Conservation (phyloP, 352 stramenopile species). For the Globisporangium apiculatum region DNA sequence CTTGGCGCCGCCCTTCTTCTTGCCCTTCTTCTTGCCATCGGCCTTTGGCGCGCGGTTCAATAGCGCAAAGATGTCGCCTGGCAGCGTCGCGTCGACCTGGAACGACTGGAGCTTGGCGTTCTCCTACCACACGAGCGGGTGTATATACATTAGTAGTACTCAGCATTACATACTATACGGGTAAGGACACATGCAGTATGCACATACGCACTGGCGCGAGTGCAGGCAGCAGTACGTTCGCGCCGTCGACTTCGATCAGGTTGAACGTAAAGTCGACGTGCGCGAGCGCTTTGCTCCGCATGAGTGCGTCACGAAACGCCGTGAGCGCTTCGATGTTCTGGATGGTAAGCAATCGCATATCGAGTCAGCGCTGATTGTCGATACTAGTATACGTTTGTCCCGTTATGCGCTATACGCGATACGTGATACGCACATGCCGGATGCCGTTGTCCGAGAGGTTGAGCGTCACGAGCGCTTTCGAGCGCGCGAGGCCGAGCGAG, state of each 20-base stretch:
- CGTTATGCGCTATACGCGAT: background rate
- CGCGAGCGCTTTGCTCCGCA: constrained; percentile 56
- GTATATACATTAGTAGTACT: background rate
- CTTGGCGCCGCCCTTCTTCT: constrained; percentile 59
- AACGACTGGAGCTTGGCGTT: constrained; percentile 66
- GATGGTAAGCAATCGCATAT: background rate
- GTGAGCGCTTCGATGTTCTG: constrained; percentile 41
- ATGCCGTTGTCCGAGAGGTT: constrained; percentile 80
- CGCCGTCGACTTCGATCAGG: constrained; percentile 56
- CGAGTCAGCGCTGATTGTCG: no score
- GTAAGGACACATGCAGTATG: background rate
- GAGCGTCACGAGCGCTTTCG: constrained; percentile 44
- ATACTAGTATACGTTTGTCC: no score
- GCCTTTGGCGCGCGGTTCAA: constrained; percentile 64
- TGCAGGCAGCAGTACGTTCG: constrained; percentile 47
- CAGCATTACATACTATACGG: background rate
- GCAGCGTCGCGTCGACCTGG: constrained; percentile 68
- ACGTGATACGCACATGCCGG: constrained; percentile 34
- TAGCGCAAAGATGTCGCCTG: constrained; percentile 56
- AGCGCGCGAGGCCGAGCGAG: constrained; percentile 59
- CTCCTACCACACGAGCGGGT: constrained; percentile 16
- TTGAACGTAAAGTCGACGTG: constrained; percentile 80
- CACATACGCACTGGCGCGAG: constrained; percentile 28
- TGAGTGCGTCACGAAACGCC: constrained; percentile 56
- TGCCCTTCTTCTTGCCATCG: constrained; percentile 75